Evolutionary conservation across 768 basidiomycete genomes (phyloP).

Genomic region (Mycena olivaceomarginata): DNA sequence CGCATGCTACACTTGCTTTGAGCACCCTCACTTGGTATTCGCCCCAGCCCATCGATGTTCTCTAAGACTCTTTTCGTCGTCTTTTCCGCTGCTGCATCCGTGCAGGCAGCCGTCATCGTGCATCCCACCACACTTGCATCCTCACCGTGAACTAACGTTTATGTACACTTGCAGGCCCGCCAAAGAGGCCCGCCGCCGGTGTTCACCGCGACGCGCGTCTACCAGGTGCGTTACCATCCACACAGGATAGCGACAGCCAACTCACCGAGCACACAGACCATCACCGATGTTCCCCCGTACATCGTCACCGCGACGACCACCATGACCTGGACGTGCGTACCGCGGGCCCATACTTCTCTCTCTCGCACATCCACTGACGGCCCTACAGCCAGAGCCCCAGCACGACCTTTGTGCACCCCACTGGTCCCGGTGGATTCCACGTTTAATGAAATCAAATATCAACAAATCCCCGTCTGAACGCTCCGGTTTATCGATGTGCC

Average conservation of each 20-base stretch:
- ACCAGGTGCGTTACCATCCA: background rate
- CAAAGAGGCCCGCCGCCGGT: conserved; percentile 13
- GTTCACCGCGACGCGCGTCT: conserved; percentile 32
- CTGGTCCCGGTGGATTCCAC: conserved; percentile 9
- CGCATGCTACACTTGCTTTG: background rate
- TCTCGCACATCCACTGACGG: background rate
- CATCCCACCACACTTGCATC: background rate
- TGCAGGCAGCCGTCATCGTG: conserved; percentile 31
- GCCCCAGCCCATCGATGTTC: conserved; percentile 19
- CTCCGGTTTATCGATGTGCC: too few species aligned
- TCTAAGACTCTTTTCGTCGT: conserved; percentile 16
- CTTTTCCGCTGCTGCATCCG: conserved; percentile 16
- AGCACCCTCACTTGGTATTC: background rate
- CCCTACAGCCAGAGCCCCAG: conserved; percentile 12
- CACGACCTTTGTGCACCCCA: conserved; percentile 24
- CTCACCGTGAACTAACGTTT: background rate
- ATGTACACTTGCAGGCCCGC: background rate
- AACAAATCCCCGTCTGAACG: too few species aligned
- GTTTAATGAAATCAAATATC: too few species aligned
- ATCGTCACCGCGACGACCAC: conserved; percentile 28
- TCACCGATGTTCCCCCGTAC: conserved; percentile 29
- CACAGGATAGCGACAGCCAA: too few species aligned
- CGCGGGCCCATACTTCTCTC: background rate
- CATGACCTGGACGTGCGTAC: conserved; percentile 31
- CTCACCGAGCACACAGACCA: background rate